A percentile compares a stretch with the other conserved stretches of the same genome.
Evolutionary conservation across 768 basidiomycete genomes (phyloP).

Genomic region (Chalciporus sphaerocephalus): DNA sequence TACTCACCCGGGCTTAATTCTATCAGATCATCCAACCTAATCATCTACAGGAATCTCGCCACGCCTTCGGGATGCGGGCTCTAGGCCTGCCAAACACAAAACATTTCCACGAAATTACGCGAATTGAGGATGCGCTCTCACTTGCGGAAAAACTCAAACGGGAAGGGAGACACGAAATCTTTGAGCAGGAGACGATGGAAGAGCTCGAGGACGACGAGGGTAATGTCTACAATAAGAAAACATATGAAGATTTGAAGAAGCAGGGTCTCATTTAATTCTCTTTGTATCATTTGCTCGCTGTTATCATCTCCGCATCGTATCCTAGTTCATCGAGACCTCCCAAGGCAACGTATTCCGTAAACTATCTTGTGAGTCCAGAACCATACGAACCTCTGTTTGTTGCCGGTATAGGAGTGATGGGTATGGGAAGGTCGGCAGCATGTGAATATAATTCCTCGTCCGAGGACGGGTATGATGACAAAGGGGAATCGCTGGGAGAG

Average conservation of each 20-base stretch:
- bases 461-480: slow-evolving; percentile 74
- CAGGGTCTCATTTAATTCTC: slow-evolving; percentile 75
- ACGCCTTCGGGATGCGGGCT: slow-evolving; percentile 97
- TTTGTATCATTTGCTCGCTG: not conserved
- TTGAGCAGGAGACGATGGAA: slow-evolving; percentile 92
- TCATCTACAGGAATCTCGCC: slow-evolving; percentile 73
- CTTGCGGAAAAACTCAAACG: slow-evolving; percentile 95
- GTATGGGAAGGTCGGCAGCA: slow-evolving; percentile 65
- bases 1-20: slow-evolving; percentile 25
- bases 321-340: not conserved
- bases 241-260: slow-evolving; percentile 95
- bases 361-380: slow-evolving; percentile 11
- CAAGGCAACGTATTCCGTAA: not conserved
- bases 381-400: slow-evolving; percentile 3
- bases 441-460: slow-evolving; percentile 82
- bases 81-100: slow-evolving; percentile 96
- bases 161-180: slow-evolving; percentile 93
- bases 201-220: slow-evolving; percentile 98
- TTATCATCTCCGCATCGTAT: slow-evolving; percentile 3
- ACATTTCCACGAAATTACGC: slow-evolving; percentile 98
- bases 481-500: slow-evolving; percentile 56
- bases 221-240: slow-evolving; percentile 97
- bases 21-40: slow-evolving; percentile 12
- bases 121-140: slow-evolving; percentile 92
- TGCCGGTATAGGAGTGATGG: slow-evolving; percentile 45